Percentiles rank a stretch among this genome's conserved stretches.
phyloP scores from a whole-genome alignment of 164 flowering plant genomes.

The Dillenia turbinata region DNA sequence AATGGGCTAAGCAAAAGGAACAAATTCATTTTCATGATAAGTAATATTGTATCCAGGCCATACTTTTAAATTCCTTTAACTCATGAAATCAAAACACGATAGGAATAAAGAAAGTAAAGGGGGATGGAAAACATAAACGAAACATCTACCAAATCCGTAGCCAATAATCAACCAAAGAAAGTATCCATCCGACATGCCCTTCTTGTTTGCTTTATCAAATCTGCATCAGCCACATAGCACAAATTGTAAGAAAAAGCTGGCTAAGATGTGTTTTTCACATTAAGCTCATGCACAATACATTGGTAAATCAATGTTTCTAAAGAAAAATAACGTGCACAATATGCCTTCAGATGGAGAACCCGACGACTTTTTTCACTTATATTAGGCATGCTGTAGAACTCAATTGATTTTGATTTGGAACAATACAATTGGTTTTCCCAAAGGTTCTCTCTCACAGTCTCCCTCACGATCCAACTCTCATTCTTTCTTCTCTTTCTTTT shows the following conservation, averaged over 20 bases:
- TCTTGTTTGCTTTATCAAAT: slow-evolving; percentile 74
- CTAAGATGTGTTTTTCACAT: neutral
- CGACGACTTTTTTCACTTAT: no score
- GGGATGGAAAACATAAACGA: neutral
- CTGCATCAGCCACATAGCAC: slow-evolving; percentile 33
- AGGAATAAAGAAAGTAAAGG: neutral
- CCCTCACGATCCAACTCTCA: no score
- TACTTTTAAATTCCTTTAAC: neutral
- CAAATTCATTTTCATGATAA: neutral
- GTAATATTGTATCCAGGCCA: neutral
- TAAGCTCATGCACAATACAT: no score
- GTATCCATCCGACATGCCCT: slow-evolving; percentile 56
- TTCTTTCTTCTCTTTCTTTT: no score
- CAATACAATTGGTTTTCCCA: no score
- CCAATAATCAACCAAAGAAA: slow-evolving; percentile 76
- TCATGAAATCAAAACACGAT: no score
- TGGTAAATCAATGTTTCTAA: no score
- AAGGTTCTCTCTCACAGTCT: no score
- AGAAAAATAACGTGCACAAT: no score
- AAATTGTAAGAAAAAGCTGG: neutral
- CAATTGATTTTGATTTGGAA: no score
- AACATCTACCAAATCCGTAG: slow-evolving; percentile 75
- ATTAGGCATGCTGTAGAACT: no score
- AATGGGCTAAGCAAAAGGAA: neutral
- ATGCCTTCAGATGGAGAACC: no score